Base-by-base conservation (phyloP, 2,329 filamentous ascomycete species). In the Incumbomyces delicatus region DNA sequence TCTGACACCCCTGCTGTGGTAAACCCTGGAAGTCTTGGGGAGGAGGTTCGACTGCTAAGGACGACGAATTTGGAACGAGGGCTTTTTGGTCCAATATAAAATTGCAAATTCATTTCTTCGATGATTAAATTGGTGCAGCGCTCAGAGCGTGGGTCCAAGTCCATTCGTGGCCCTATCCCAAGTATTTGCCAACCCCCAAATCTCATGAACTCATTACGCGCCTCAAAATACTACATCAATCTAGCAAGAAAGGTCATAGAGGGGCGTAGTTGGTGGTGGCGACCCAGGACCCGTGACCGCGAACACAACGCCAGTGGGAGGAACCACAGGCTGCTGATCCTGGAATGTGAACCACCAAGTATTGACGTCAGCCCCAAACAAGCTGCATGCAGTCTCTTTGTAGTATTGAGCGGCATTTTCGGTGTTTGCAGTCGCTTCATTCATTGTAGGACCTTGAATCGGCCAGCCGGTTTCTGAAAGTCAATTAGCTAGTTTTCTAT, bases 351-450 rank as follows among this genome's bases (percentile, higher is more conserved):
- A 68, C 66, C 66, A 68, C 63, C 63, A 68, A 49, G 62, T 67
- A 61, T 68, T 67, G 60, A 59, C 57, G 34, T 41, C 36, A 36
- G 57, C 55, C 44, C 58, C 62, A 54, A 68, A 63, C 27, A 69
- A 66, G 51, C 69, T 66, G 70, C 81, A 85, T 44, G 73, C 80
- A 51, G 83, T 66, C 32, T 74, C 66, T 43, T 73, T 65, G 77
- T 79, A 85, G 71, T 80, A 85, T 52, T 67, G 70, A 68, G 79
- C 71, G 50, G 80, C 77, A 60, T 83, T 83, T 29, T 68, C 62
- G 27, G 74, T 63, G 52, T 68, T 75, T 41, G 81, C 61, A 8
- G 73, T 70, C 44, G 75, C 80, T 61, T 72, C 55, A 44, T 77
- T 77, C 64, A 72, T 74, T 42, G 67, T 66, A 10, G 67, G 59